Evolutionary conservation across 78 protist species (phyloP).

Genomic region (Diacronema lutheri): DNA sequence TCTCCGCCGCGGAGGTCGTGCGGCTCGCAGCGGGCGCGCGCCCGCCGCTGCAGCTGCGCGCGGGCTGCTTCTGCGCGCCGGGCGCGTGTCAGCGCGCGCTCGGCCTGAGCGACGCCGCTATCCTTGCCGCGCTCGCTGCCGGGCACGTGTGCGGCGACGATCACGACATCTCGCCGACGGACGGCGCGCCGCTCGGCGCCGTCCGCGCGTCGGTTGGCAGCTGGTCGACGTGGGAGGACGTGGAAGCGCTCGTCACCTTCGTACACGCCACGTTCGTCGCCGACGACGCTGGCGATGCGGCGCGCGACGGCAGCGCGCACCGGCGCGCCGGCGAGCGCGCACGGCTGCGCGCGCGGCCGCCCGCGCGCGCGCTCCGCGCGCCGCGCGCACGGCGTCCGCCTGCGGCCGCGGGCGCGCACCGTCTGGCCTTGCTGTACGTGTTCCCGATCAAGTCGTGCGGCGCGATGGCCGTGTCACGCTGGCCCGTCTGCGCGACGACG

Average conservation of each 20-base stretch:
- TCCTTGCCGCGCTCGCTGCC: conserved; percentile 30
- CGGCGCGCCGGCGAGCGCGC: background rate
- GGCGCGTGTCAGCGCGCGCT: conserved; percentile 81
- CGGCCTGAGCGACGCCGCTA: conserved; percentile 25
- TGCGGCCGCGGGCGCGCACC: too few relatives aligned
- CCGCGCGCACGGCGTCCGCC: too few relatives aligned
- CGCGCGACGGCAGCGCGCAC: background rate
- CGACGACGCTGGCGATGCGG: background rate
- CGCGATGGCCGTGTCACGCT: conserved; percentile 36
- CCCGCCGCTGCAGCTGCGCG: conserved; percentile 49
- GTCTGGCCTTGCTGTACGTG: conserved; percentile 12
- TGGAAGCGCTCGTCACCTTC: conserved; percentile 27
- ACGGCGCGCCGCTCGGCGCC: conserved; percentile 62
- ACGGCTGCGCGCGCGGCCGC: background rate
- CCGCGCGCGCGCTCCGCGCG: background rate
- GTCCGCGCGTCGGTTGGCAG: conserved; percentile 67
- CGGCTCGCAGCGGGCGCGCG: conserved; percentile 44
- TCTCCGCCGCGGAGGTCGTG: conserved; percentile 60
- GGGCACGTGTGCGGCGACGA: conserved; percentile 61
- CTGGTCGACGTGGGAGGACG: conserved; percentile 46
- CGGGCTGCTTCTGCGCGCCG: conserved; percentile 85
- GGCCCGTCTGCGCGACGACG: conserved; percentile 50
- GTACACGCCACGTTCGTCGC: background rate
- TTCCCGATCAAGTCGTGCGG: conserved; percentile 74
- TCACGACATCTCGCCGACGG: background rate